Percentiles rank a stretch among this genome's conserved stretches.
phyloP scores from a whole-genome alignment of 306 rosid genomes.

The Glycyrrhiza uralensis region DNA sequence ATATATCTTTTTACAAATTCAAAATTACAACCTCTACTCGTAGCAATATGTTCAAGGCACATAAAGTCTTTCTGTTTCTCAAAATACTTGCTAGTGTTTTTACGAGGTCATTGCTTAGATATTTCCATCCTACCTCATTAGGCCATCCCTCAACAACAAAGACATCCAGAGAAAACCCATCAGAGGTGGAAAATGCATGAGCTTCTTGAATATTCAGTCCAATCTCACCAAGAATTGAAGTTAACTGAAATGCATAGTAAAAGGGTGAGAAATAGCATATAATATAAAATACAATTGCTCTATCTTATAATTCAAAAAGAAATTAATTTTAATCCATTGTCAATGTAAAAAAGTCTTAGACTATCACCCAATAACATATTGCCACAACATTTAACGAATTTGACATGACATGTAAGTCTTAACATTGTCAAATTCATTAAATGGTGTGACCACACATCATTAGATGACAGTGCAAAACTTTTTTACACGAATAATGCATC shows the following conservation, averaged over 20 bases:
- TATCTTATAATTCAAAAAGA: neutral
- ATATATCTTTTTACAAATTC: constrained; percentile 1
- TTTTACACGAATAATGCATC: neutral
- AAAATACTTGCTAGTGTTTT: constrained; percentile 10
- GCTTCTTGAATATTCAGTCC: constrained; percentile 99
- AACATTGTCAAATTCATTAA: constrained; percentile 8
- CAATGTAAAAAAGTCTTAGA: neutral
- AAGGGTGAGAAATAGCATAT: constrained; percentile 24
- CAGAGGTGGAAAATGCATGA: constrained; percentile 94
- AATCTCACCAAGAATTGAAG: constrained; percentile 79
- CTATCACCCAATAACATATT: neutral
- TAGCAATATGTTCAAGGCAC: constrained; percentile 16
- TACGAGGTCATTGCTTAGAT: constrained; percentile 19
- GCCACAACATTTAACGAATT: neutral
- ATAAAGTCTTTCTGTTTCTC: constrained; percentile 13
- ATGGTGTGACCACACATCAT: neutral
- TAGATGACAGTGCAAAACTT: neutral
- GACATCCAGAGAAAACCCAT: constrained; percentile 97
- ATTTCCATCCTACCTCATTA: constrained; percentile 60
- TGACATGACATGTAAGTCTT: neutral
- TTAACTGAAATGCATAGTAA: constrained; percentile 63
- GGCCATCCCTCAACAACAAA: constrained; percentile 96
- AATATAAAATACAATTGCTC: neutral
- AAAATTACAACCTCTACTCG: constrained; percentile 1
- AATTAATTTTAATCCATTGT: neutral